These are phyloP conservation scores for Catunica adiposa DNA, from an alignment of 2,329 filamentous ascomycete species.

Conservation along the genomic window DNA sequence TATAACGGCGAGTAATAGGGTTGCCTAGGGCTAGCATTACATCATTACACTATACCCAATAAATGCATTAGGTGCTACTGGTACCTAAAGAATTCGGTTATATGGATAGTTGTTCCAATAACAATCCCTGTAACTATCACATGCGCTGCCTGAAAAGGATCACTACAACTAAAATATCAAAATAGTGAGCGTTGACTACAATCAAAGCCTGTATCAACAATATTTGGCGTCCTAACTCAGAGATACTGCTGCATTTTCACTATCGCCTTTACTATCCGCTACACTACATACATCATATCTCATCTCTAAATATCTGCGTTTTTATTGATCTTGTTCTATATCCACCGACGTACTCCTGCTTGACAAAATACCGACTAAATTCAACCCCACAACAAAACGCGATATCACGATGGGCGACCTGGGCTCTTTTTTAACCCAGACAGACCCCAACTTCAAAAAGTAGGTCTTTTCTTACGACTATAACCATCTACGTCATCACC, in stretches of 20 bases:
- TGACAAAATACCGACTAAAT: too few species aligned
- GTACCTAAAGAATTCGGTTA: too few species aligned
- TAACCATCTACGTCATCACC: background rate
- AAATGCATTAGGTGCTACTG: background rate
- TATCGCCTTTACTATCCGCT: too few species aligned
- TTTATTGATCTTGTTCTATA: too few species aligned
- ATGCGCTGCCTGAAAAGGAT: background rate
- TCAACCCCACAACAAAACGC: background rate
- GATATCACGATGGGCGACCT: constrained; percentile 43
- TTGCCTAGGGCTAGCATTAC: background rate
- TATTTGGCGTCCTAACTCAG: background rate
- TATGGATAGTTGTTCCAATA: too few species aligned
- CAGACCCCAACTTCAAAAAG: constrained; percentile 46
- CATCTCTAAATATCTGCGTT: too few species aligned
- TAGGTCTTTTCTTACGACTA: constrained; percentile 19
- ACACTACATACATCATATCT: too few species aligned
- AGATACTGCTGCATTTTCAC: too few species aligned
- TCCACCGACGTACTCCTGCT: too few species aligned
- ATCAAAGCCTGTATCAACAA: background rate
- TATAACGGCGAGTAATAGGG: background rate
- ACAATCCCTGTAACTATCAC: background rate
- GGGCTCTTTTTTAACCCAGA: constrained; percentile 44
- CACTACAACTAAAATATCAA: too few species aligned
- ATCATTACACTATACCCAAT: background rate
- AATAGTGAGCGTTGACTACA: too few species aligned